These are phyloP conservation scores for Aspergillus avenaceus DNA, from an alignment of 495 filamentous ascomycete genomes.

Conservation along the genomic window DNA sequence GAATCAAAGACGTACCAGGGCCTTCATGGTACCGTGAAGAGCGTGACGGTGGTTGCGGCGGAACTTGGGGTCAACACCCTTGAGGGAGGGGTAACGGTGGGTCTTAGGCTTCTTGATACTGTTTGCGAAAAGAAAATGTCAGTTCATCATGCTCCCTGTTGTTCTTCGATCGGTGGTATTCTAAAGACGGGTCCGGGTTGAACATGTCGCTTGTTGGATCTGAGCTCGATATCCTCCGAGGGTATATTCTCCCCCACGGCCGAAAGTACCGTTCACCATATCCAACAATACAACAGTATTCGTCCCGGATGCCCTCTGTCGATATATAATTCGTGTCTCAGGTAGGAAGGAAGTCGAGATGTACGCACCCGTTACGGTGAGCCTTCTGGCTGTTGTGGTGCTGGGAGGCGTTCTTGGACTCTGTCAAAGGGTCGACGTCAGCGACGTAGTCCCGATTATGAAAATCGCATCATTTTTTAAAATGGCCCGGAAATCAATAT, in stretches of 20 bases:
- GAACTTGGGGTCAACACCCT: constrained; percentile 99
- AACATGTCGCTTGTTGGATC: background rate
- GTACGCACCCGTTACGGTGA: constrained; percentile 90
- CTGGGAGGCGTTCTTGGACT: constrained; percentile 99
- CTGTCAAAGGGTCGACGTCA: constrained; percentile 43
- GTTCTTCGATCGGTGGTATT: constrained; percentile 3
- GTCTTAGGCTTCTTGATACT: constrained; percentile 99
- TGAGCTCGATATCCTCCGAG: background rate
- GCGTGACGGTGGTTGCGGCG: constrained; percentile 98
- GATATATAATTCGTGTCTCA: background rate
- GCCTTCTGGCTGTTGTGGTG: constrained; percentile 96
- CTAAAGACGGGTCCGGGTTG: background rate
- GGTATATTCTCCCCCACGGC: background rate
- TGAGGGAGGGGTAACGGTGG: constrained; percentile 95
- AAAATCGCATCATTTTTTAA: constrained; percentile 5
- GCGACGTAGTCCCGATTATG: constrained; percentile 1
- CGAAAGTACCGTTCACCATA: background rate
- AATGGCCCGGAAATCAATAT: background rate
- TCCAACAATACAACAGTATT: constrained; percentile 10
- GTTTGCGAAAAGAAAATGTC: constrained; percentile 27
- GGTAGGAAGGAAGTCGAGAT: constrained; percentile 1
- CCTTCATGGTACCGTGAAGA: constrained; percentile 96
- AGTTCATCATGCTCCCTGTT: constrained; percentile 17
- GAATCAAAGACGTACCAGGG: constrained; percentile 66
- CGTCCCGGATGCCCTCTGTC: background rate